Evolutionary conservation across 1,139 yeast species (phyloP).

Genomic region (Pichia norvegensis): DNA sequence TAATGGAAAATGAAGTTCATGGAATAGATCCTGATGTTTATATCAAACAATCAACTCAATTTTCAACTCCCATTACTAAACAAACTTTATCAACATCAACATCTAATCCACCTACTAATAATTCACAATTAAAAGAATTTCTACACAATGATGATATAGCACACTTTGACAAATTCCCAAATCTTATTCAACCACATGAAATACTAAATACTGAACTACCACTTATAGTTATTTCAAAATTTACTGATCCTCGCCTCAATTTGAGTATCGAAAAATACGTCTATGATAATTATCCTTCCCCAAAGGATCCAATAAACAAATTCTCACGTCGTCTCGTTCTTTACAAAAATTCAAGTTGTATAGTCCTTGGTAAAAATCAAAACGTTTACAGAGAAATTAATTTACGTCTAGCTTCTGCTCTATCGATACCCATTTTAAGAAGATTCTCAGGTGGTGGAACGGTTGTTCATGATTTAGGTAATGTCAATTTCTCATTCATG

Average conservation of each 20-base stretch:
- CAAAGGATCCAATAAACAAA: slow-evolving; percentile 14
- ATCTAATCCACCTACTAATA: background rate
- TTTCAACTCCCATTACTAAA: background rate
- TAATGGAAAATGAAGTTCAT: slow-evolving; percentile 9
- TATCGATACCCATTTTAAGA: slow-evolving; percentile 63
- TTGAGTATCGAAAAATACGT: slow-evolving; percentile 78
- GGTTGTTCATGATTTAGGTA: slow-evolving; percentile 92
- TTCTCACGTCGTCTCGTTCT: slow-evolving; percentile 50
- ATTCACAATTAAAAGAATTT: background rate
- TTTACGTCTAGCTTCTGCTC: slow-evolving; percentile 44
- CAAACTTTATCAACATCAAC: background rate
- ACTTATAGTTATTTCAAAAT: slow-evolving; percentile 34
- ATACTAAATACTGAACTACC: slow-evolving; percentile 23
- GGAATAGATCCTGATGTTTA: background rate
- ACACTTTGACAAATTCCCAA: slow-evolving; percentile 7
- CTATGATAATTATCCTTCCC: slow-evolving; percentile 56
- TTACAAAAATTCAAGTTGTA: slow-evolving; percentile 75
- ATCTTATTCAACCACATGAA: slow-evolving; percentile 26
- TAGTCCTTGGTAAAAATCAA: slow-evolving; percentile 93
- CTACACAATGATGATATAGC: slow-evolving; percentile 14
- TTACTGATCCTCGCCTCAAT: slow-evolving; percentile 62
- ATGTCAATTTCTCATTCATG: slow-evolving; percentile 79
- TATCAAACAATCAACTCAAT: background rate
- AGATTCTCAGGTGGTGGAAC: slow-evolving; percentile 94
- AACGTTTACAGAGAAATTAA: slow-evolving; percentile 89